Percentiles rank a stretch among this genome's conserved stretches.
Evolutionary conservation across 1,139 yeast genomes (phyloP).

Genomic region (Taiozyma sp.): DNA sequence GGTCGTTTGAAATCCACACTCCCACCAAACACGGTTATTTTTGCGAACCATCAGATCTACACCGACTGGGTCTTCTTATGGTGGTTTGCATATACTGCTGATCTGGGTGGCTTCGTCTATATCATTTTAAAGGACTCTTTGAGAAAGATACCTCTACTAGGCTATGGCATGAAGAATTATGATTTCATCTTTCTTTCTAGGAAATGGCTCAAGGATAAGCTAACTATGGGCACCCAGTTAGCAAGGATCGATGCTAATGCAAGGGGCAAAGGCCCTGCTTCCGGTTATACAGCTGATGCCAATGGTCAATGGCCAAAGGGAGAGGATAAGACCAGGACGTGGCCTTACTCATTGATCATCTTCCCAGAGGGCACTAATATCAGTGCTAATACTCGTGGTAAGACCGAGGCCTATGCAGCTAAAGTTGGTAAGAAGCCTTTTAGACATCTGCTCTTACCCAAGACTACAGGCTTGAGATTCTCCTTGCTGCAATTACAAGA

Average conservation of each 20-base stretch:
- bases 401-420: slow-evolving; percentile 52
- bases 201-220: slow-evolving; percentile 77
- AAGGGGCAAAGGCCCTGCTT: slow-evolving; percentile 43
- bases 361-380: slow-evolving; percentile 97
- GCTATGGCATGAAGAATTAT: slow-evolving; percentile 81
- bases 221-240: slow-evolving; percentile 50
- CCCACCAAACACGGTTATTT: slow-evolving; percentile 51
- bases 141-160: slow-evolving; percentile 67
- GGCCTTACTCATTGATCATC: slow-evolving; percentile 54
- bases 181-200: slow-evolving; percentile 77
- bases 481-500: slow-evolving; percentile 52
- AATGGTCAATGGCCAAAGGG: slow-evolving; percentile 36
- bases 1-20: slow-evolving; percentile 25
- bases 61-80: slow-evolving; percentile 93
- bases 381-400: slow-evolving; percentile 55
- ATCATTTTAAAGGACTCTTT: slow-evolving; percentile 80
- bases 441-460: slow-evolving; percentile 69
- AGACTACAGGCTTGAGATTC: slow-evolving; percentile 72
- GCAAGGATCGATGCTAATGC: slow-evolving; percentile 46
- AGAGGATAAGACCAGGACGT: slow-evolving; percentile 22
- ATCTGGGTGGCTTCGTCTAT: slow-evolving; percentile 55
- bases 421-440: slow-evolving; percentile 43
- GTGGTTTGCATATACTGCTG: slow-evolving; percentile 75
- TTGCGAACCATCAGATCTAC: slow-evolving; percentile 89
- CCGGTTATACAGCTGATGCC: slow-evolving; percentile 33